phyloP scores from a whole-genome alignment of 352 stramenopile species.

The Pilasporangium apinafurcum region DNA sequence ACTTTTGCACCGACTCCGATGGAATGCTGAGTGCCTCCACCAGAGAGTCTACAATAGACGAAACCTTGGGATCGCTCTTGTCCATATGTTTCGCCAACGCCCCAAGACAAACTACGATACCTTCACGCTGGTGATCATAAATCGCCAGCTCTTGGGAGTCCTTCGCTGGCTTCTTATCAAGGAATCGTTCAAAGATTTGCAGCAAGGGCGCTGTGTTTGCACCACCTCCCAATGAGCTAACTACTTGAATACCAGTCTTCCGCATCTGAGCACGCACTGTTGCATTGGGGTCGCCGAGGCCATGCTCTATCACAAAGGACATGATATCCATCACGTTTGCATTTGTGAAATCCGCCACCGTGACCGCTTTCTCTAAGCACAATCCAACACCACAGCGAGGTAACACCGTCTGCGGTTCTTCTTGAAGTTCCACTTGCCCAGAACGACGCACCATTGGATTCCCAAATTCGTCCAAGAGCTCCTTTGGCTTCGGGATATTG shows the following conservation, averaged over 20 bases:
- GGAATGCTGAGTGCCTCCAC: slow-evolving; percentile 88
- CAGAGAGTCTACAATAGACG: slow-evolving; percentile 82
- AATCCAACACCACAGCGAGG: slow-evolving; percentile 68
- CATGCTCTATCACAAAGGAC: slow-evolving; percentile 78
- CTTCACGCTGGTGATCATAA: slow-evolving; percentile 87
- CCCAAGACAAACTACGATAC: slow-evolving; percentile 87
- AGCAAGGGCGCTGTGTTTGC: slow-evolving; percentile 63
- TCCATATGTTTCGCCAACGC: slow-evolving; percentile 88
- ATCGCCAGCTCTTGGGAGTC: slow-evolving; percentile 40
- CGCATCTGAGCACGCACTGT: slow-evolving; percentile 79
- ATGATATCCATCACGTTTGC: slow-evolving; percentile 58
- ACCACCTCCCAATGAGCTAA: slow-evolving; percentile 59
- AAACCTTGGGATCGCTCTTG: slow-evolving; percentile 84
- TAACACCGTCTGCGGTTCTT: slow-evolving; percentile 51
- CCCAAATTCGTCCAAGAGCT: slow-evolving; percentile 65
- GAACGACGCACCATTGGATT: slow-evolving; percentile 61
- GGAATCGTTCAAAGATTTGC: slow-evolving; percentile 66
- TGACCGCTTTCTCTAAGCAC: slow-evolving; percentile 68
- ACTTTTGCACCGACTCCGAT: slow-evolving; percentile 90
- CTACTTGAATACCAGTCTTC: slow-evolving; percentile 76
- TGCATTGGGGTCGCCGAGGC: slow-evolving; percentile 61
- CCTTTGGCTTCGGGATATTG: slow-evolving; percentile 42
- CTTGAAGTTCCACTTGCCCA: slow-evolving; percentile 37
- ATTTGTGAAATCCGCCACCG: slow-evolving; percentile 36
- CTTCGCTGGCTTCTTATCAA: slow-evolving; percentile 52